Evolutionary conservation across 2,329 filamentous ascomycete genomes (phyloP), one percentile per base, ranked within the genome.

Genomic region (Cytospora paraplurivora): DNA sequence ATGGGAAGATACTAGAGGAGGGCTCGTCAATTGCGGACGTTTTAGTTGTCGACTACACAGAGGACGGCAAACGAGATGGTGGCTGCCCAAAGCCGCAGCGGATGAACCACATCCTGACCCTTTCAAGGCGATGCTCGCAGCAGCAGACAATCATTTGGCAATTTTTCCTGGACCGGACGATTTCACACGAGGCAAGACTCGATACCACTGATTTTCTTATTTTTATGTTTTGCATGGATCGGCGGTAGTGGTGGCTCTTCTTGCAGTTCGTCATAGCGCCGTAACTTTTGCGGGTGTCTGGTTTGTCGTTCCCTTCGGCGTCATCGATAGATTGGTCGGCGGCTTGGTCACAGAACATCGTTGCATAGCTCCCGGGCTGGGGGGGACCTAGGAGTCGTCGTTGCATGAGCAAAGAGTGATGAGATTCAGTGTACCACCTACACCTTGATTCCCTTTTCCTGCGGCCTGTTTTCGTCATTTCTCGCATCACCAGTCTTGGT

Each of bases 261-360:
- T 34, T 35, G 13, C 35, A 17, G 17, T 21, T 59, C 53, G 49
- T 19, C 19, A 50, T 55, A 53, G 50, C 58, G 21, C 32, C 44
- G 34, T 17, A 41, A 41, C 19, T 37, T 38, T 41, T 55, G 35
- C 52, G 51, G 37, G 17, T 58, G 37, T 56, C 34, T 49, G 55
- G 51, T 56, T 60, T 56, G 47, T 47, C 55, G 60, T 44, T 64
- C 38, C 27, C 19, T 58, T 60, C 33, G 56, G 64, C 62, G 61
- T 64, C 54, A 50, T 50, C 61, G 49, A 57, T 66, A 66, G 61
- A 47, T 57, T 41, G 51, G 51, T 49, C 50, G 54, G 63, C 54
- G 60, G 59, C 37, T 60, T 59, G 52, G 52, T 63, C 53, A 59
- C 56, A 63, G 59, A 51, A 63, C 60, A 63, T 59, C 51, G 56